These are phyloP conservation scores for Fusarium sororula DNA, from an alignment of 2,329 filamentous ascomycete genomes.

Conservation along the genomic window DNA sequence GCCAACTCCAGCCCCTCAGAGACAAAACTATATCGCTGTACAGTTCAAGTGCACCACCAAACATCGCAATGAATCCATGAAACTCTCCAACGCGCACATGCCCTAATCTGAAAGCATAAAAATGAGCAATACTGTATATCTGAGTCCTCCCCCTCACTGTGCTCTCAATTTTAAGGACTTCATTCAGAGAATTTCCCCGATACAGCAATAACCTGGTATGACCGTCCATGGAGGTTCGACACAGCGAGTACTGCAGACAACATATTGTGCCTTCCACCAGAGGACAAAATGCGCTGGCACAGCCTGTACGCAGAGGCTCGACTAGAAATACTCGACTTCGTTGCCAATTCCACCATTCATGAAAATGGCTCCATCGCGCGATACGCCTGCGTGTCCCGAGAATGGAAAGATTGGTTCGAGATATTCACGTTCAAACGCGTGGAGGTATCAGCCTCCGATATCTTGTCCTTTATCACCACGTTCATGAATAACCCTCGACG, in stretches of 20 bases:
- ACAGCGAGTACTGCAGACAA: not conserved
- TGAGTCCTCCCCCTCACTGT: rapidly evolving
- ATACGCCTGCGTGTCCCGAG: not conserved
- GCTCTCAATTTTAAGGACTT: rapidly evolving
- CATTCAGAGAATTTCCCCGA: not conserved
- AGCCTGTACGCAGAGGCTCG: not conserved
- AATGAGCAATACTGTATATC: rapidly evolving
- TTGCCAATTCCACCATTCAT: not conserved
- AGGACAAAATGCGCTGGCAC: not conserved
- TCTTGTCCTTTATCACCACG: not conserved
- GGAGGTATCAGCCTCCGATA: not conserved
- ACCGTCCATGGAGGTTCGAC: too few species aligned
- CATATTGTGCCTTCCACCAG: rapidly evolving
- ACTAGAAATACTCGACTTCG: not conserved
- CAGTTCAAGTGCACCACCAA: too few species aligned
- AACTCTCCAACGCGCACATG: not conserved
- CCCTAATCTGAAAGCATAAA: not conserved
- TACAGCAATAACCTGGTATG: too few species aligned
- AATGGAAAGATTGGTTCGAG: not conserved
- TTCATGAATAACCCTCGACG: not conserved
- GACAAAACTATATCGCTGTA: too few species aligned
- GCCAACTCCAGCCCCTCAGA: too few species aligned
- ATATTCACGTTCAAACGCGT: not conserved
- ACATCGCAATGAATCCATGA: not conserved
- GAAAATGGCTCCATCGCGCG: not conserved